phyloP scores from a whole-genome alignment of 2,329 filamentous ascomycete genomes.

The Aspergillus fumigatus region DNA sequence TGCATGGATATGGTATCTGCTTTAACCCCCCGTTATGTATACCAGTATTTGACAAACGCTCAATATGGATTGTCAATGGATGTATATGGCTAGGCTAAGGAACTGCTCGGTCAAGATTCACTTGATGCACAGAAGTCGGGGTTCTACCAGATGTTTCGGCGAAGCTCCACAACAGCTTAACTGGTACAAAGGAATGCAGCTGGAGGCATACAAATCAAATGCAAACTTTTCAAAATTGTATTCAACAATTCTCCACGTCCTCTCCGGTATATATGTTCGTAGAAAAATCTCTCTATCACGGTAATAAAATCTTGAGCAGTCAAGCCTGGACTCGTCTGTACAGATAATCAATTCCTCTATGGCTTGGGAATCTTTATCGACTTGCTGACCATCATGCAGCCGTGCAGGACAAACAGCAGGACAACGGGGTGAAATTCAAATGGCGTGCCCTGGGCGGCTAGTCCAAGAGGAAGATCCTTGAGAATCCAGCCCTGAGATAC shows the following conservation, averaged over 20 bases:
- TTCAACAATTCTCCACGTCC: constrained; percentile 10
- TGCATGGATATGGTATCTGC: too few species aligned
- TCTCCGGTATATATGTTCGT: constrained; percentile 18
- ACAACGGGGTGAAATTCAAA: constrained; percentile 83
- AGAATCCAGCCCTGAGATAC: constrained; percentile 74
- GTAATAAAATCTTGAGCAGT: constrained; percentile 6
- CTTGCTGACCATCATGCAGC: constrained; percentile 92
- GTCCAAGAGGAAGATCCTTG: constrained; percentile 71
- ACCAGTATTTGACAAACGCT: neutral
- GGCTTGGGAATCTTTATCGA: constrained; percentile 92
- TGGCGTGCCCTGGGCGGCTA: constrained; percentile 60
- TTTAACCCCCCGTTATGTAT: too few species aligned
- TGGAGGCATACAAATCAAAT: too few species aligned
- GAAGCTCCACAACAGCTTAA: too few species aligned
- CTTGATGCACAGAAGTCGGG: too few species aligned
- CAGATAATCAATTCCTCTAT: constrained; percentile 21
- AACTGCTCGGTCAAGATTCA: too few species aligned
- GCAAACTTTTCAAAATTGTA: constrained; percentile 4
- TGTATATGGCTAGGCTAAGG: neutral
- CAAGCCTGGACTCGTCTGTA: constrained; percentile 9
- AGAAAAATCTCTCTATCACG: constrained; percentile 14
- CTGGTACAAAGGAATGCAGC: too few species aligned
- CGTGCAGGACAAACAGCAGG: constrained; percentile 78
- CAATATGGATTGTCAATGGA: neutral
- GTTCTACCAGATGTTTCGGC: too few species aligned